Percentiles rank a stretch among this genome's conserved stretches.
Conservation (phyloP, 2,329 filamentous ascomycete genomes). For the Ophiostoma piceae region DNA sequence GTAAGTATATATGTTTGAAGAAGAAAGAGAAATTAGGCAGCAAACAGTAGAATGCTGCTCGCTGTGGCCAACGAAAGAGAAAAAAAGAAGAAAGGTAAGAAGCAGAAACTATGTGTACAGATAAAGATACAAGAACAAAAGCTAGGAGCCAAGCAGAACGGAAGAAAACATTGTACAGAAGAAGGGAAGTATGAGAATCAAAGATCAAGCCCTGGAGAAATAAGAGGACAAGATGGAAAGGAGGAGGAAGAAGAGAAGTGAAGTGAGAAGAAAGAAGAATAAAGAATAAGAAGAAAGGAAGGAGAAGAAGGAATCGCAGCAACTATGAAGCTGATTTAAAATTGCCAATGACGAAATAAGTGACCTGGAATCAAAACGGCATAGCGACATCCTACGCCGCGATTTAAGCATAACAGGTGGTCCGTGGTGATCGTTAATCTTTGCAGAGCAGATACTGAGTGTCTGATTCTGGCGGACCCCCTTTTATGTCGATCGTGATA, state of each 20-base stretch:
- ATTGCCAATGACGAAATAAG: neutral
- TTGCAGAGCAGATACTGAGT: neutral
- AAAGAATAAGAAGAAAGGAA: neutral
- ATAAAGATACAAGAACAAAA: neutral
- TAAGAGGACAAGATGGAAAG: neutral
- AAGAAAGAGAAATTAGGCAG: neutral
- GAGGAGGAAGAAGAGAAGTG: neutral
- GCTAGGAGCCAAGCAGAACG: neutral
- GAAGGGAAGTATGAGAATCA: neutral
- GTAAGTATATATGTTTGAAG: neutral
- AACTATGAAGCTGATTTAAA: neutral
- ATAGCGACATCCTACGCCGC: neutral
- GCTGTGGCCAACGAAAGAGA: neutral
- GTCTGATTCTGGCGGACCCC: neutral
- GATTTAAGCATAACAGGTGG: neutral
- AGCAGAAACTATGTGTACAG: slow-evolving; percentile 4
- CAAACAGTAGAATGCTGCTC: no score
- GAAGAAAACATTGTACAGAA: neutral
- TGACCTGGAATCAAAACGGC: neutral
- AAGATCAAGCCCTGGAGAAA: neutral
- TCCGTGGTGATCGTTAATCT: neutral
- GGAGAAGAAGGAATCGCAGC: neutral
- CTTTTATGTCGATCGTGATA: slow-evolving; percentile 24
- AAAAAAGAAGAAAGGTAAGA: neutral
- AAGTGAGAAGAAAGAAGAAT: neutral